These are phyloP conservation scores for Eimeria praecox DNA, from an alignment of 169 alveolate species.

Conservation along the genomic window DNA sequence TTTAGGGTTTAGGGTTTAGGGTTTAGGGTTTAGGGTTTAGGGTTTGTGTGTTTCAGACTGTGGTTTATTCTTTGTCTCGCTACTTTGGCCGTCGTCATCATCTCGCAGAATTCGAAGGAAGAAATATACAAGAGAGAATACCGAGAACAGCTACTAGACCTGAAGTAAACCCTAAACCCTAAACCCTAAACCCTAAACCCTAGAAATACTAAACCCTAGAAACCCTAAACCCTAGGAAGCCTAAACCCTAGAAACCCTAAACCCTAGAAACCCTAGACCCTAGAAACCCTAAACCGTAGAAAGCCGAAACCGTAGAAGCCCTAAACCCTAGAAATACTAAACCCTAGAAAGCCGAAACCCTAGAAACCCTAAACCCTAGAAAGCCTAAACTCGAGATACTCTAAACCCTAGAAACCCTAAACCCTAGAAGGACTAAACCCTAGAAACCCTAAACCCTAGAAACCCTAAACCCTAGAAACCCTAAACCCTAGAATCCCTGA, in stretches of 20 bases:
- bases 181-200: conserved; percentile 25
- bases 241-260: no score
- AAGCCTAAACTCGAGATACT: no score
- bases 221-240: not conserved
- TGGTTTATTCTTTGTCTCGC: conserved; percentile 57
- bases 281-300: not conserved
- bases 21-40: no score
- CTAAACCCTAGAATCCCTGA: conserved; percentile 9
- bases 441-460: conserved; percentile 26
- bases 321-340: not conserved
- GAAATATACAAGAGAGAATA: not conserved
- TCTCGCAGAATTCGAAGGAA: not conserved
- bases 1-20: no score
- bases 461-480: conserved; percentile 16
- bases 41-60: conserved; percentile 48
- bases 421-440: not conserved
- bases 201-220: not conserved
- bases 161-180: conserved; percentile 30
- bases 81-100: conserved; percentile 19
- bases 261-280: not conserved
- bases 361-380: no score
- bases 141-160: conserved; percentile 21
- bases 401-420: not conserved
- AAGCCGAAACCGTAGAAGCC: not conserved
- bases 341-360: no score